Base-by-base conservation (phyloP, 768 basidiomycete species). In the Panus rudis region DNA sequence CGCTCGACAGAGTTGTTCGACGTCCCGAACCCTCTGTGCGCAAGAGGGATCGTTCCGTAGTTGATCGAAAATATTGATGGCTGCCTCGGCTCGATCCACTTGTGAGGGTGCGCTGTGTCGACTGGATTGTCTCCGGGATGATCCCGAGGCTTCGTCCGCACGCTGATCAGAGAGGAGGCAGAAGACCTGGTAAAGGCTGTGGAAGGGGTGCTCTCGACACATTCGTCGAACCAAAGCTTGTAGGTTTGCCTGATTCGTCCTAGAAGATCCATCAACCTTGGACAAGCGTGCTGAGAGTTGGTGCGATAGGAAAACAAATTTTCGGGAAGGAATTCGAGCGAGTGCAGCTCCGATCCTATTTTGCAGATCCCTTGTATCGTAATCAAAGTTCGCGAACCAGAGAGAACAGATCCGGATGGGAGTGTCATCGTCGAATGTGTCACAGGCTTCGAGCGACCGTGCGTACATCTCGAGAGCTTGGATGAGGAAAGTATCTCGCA, bases 211-310 rank as follows among this genome's bases (percentile, higher is more conserved):
- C 41, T 97, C 90, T 44, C 62, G 63, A 54, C 87, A 88, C 74
- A 99, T 86, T 19, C 79, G 73, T 4, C 84, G 43, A 19, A 98
- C 69, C 21, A 87, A 63, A 2, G 53, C 62, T 39, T 82, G 78
- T 4, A 98, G 69, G 46, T 71, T 77, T 17, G 61, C 53, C 54
- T 92, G 89, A 3, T 19, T 23, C 16, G 56, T 37, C 19, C 58
- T 53, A 21, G 59, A 42, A 7, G 58, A 49, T 13, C 22, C 26
- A 4, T 43, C 27, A 4, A 68, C 45, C 33, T 66, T 75, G 11
- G 83, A 76, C 23, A 98, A 71, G 6, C 93, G 78, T n/a, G 94
- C 92, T 0, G 92, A 81, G 4, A 99, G 76, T 63, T 99, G 96
- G 63, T 93, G 91, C 8, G 90, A 81, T 42, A 98, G 72, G 61